Evolutionary conservation across 768 basidiomycete genomes (phyloP).

Genomic region (Termitomyces sp.): DNA sequence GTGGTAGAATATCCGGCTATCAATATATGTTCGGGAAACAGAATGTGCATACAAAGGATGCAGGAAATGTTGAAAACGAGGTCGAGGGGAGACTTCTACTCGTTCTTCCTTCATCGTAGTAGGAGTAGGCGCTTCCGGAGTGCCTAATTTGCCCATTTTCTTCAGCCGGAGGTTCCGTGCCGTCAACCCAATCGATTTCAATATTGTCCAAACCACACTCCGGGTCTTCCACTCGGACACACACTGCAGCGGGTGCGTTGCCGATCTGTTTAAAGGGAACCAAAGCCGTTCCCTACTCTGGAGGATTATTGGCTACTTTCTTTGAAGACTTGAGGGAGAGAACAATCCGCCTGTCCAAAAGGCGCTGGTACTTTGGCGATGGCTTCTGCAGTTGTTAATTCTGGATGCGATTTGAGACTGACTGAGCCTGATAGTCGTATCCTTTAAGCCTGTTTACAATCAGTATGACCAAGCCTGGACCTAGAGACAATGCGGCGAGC

Average conservation of each 20-base stretch:
- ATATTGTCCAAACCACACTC: conserved; percentile 53
- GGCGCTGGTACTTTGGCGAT: conserved; percentile 46
- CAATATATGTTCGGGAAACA: conserved; percentile 2
- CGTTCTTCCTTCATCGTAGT: conserved; percentile 11
- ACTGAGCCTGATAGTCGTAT: conserved; percentile 75
- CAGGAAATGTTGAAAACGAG: conserved; percentile 60
- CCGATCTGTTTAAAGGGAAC: conserved; percentile 74
- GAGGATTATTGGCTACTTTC: conserved; percentile 47
- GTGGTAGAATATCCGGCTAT: conserved; percentile 24
- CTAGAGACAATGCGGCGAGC: conserved; percentile 52
- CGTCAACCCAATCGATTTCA: conserved; percentile 70
- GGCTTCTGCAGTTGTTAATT: conserved; percentile 44
- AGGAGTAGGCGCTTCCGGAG: conserved; percentile 10
- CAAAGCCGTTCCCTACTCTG: conserved; percentile 64
- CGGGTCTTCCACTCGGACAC: conserved; percentile 45
- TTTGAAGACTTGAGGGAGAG: conserved; percentile 60
- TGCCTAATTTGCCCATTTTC: conserved; percentile 60
- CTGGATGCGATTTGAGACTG: conserved; percentile 48
- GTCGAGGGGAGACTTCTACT: conserved; percentile 22
- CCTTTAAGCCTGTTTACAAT: conserved; percentile 44
- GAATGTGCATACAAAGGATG: conserved; percentile 43
- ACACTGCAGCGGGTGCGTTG: conserved; percentile 72
- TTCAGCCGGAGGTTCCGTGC: conserved; percentile 75
- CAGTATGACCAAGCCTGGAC: conserved; percentile 24
- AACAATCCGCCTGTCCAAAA: conserved; percentile 67